A percentile compares a stretch with the other conserved stretches of the same genome.
Evolutionary conservation across 805 yeast species (phyloP).

Genomic region (Saturnispora diversa): DNA sequence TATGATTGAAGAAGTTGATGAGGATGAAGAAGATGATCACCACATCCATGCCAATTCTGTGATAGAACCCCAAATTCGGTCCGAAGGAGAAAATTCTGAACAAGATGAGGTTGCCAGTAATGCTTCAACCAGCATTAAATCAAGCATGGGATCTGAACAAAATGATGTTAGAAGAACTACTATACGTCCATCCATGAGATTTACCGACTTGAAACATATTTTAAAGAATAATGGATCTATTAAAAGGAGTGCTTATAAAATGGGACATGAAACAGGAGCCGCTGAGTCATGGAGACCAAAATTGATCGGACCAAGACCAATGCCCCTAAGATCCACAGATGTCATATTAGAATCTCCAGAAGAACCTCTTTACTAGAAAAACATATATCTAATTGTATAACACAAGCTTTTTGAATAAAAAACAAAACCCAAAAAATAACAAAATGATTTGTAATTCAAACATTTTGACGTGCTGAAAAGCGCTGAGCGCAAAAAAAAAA

Average conservation of each 20-base stretch:
- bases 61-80: background rate
- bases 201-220: conserved; percentile 8
- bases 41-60: background rate
- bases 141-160: too few relatives aligned
- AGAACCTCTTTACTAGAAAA: background rate
- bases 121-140: too few relatives aligned
- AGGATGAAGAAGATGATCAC: background rate
- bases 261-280: background rate
- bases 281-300: conserved; percentile 8
- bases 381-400: too few relatives aligned
- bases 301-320: conserved; percentile 9
- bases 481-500: too few relatives aligned
- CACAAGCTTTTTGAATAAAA: too few relatives aligned
- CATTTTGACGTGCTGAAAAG: too few relatives aligned
- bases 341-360: background rate
- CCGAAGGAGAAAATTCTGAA: too few relatives aligned
- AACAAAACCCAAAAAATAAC: too few relatives aligned
- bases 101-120: too few relatives aligned
- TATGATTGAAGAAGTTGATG: conserved; percentile 1
- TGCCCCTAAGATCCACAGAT: background rate
- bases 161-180: conserved; percentile 15
- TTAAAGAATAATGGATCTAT: conserved; percentile 8
- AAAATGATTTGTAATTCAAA: too few relatives aligned
- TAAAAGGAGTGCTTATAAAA: background rate
- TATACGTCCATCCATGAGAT: conserved; percentile 7